Evolutionary conservation across 2,329 filamentous ascomycete genomes (phyloP), one percentile per base, ranked within the genome.

Genomic region (Cercospora sp.): DNA sequence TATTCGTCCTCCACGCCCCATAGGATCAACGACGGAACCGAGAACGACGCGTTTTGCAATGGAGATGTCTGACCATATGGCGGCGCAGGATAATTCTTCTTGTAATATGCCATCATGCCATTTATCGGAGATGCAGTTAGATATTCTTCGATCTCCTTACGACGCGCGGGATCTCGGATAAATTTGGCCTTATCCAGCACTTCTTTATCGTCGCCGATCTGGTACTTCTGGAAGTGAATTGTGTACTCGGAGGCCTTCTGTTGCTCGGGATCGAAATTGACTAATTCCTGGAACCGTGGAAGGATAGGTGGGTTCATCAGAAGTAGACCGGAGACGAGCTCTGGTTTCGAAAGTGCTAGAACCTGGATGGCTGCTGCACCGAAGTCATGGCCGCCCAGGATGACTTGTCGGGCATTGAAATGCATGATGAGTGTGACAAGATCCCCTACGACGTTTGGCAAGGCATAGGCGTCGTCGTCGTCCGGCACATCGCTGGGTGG

Each of bases 31-130:
- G 58, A 12, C 21, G 58, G 61, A 4, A 63, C 61, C 8, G 61
- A 32, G 6, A 37, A 40, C 1, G 61, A 30, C 2, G 7, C 49
- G 28, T 63, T 63, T 9, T 53, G 61, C 61, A 63, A 5, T 16
- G 61, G 43, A 24, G 61, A 63, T 16, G 16, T 51, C 43, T 63
- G 61, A 32, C 61, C 61, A 32, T 51, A 63, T 51, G 58, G 63
- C 32, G 63, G 63, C 3, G 30, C 63, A 30, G 63, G 63, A 21
- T 60, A 65, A 4, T 60, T 60, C 51, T 60, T 30, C 55, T 60
- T 65, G 28, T 65, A 60, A 7, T 65, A 65, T 45, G 53, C 63
- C 63, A 65, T 65, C 63, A 65, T 65, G 24, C 53, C 63, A 5
- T 65, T 65, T 2, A 65, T 51, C 3, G 63, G 53, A n/a, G 63